Base-by-base conservation (phyloP, 2,329 filamentous ascomycete species). In the Trichoderma pleuroti region DNA sequence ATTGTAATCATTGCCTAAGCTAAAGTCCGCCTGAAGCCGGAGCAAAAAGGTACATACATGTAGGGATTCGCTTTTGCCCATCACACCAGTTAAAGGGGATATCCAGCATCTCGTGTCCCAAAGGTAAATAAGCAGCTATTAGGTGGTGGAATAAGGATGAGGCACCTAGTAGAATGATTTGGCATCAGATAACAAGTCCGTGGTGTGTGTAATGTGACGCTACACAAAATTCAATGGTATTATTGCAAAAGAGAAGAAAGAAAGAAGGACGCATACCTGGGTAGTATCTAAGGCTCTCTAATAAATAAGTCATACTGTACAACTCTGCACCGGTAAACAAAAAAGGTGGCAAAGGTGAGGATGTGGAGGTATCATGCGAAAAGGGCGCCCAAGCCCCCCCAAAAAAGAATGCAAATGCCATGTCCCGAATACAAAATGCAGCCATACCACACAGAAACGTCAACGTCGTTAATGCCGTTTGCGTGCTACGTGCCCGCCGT, bases 351-450 rank as follows among this genome's bases (percentile, higher is more conserved):
- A 73, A 28, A 59, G 64, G 32, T 49, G 73, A 75, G 77, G 59
- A 36, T 76, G 76, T 80, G 78, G 56, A 59, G 56, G 78, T 80
- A 80, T 80, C 78, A 78, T 75, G 77, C 75, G 70, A 75, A 77
- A 77, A 75, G 70, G 76, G 76, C 77, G 76, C 75, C 75, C 73
- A 46, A 74, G 73, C 75, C 76, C 76, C 3, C 3, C 75, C 76
- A 76, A 77, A 74, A 34, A 54, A 54, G 49, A 34, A 59, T 34
- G 56, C n/a, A n/a, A 59, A 74, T 71, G 74, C 75, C 70, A 73
- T 46, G 73, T 69, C 68, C 59, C 71, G 70, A 72, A 69, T 73
- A 71, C 68, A 60, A 73, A 49, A 65, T 68, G 67, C 66, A 71
- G 46, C 67, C 70, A 61, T 64, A 59, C 39, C 39, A 67, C 70